These are phyloP conservation scores for Chionographis japonica DNA, from an alignment of 106 monocot genomes.

Conservation along the genomic window DNA sequence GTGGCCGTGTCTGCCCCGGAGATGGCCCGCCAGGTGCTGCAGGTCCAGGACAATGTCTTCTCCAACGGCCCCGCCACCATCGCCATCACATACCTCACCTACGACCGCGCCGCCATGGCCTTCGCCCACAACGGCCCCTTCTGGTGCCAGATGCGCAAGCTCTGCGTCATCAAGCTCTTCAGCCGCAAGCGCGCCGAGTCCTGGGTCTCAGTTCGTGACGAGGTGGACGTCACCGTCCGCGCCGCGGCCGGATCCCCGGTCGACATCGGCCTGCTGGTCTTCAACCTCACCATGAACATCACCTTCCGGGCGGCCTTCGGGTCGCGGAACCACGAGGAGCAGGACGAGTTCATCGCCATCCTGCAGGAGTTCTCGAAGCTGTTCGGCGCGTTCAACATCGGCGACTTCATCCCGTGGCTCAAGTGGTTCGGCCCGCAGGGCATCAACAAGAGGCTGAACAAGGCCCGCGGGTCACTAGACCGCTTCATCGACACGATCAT, in stretches of 20 bases:
- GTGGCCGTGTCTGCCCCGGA: slow-evolving; percentile 80
- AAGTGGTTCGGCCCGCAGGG: slow-evolving; percentile 59
- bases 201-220: slow-evolving; percentile 84
- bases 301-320: slow-evolving; percentile 79
- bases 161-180: slow-evolving; percentile 90
- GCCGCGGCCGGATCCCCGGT: slow-evolving; percentile 14
- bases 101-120: slow-evolving; percentile 92
- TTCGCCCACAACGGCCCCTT: slow-evolving; percentile 97
- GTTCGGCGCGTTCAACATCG: slow-evolving; percentile 84
- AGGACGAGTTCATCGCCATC: slow-evolving; percentile 60
- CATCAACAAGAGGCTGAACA: slow-evolving; percentile 44
- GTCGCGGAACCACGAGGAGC: slow-evolving; percentile 24
- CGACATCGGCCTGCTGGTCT: slow-evolving; percentile 68
- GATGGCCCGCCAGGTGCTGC: slow-evolving; percentile 73
- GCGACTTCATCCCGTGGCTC: slow-evolving; percentile 86
- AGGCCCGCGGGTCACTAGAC: slow-evolving; percentile 50
- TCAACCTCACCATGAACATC: slow-evolving; percentile 80
- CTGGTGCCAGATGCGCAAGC: slow-evolving; percentile 99
- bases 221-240: slow-evolving; percentile 34
- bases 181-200: slow-evolving; percentile 82
- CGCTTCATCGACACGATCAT: slow-evolving; percentile 77
- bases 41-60: slow-evolving; percentile 72
- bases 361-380: slow-evolving; percentile 89
- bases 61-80: slow-evolving; percentile 78
- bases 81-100: slow-evolving; percentile 85